A percentile compares a stretch with the other conserved stretches of the same genome.
phyloP scores from a whole-genome alignment of 305 asterid species.

The Fraxinus sp. region DNA sequence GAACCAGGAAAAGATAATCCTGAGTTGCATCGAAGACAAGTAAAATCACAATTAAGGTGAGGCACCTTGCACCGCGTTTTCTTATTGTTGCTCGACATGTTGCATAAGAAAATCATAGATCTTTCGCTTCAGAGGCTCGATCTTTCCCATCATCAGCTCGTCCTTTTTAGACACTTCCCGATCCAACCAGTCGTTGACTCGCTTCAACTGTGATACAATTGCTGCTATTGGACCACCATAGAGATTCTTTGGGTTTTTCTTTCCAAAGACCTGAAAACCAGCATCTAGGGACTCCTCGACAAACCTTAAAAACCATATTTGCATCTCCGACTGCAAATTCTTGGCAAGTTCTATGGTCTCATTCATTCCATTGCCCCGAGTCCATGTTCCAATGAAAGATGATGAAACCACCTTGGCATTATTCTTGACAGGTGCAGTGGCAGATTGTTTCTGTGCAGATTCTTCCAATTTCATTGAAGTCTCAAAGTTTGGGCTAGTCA shows the following conservation, averaged over 20 bases:
- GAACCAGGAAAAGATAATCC: background rate
- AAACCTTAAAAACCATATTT: constrained; percentile 70
- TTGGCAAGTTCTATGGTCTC: constrained; percentile 64
- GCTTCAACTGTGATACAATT: constrained; percentile 79
- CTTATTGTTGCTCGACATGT: constrained; percentile 71
- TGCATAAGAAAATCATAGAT: constrained; percentile 87
- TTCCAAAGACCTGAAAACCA: constrained; percentile 71
- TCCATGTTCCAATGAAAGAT: constrained; percentile 53
- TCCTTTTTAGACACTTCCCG: constrained; percentile 49
- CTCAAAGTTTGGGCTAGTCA: constrained; percentile 58
- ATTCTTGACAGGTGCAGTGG: constrained; percentile 33
- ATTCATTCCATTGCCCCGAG: constrained; percentile 63
- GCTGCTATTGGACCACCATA: constrained; percentile 66
- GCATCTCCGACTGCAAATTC: constrained; percentile 73
- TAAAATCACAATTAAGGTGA: constrained; percentile 11
- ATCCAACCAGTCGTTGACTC: constrained; percentile 92
- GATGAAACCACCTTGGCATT: constrained; percentile 31
- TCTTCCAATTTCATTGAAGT: constrained; percentile 38
- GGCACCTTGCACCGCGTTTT: constrained; percentile 29
- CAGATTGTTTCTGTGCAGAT: constrained; percentile 35
- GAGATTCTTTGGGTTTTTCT: constrained; percentile 28
- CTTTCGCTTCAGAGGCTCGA: constrained; percentile 69
- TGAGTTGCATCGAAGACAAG: background rate
- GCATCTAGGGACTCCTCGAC: constrained; percentile 80
- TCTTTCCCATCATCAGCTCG: constrained; percentile 54